Conservation (phyloP, 257 asterid species). For the Lycium ferocissimum region DNA sequence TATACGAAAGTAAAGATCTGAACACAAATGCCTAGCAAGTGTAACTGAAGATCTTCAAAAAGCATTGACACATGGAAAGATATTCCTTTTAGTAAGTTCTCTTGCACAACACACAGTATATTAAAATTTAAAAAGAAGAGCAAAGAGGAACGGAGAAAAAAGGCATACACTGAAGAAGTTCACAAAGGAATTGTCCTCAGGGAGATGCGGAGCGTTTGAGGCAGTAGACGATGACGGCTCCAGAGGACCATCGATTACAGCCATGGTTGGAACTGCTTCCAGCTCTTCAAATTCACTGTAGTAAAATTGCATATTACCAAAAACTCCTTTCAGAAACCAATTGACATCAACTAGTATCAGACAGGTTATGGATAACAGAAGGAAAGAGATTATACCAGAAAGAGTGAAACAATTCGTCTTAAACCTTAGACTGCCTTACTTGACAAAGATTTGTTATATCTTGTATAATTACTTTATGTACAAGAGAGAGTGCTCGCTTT, state of each 20-base stretch:
- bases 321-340: slow-evolving; percentile 25
- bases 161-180: slow-evolving; percentile 85
- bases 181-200: slow-evolving; percentile 82
- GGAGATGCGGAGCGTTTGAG: slow-evolving; percentile 56
- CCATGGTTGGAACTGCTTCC: slow-evolving; percentile 89
- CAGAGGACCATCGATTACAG: slow-evolving; percentile 86
- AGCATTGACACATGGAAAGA: not conserved
- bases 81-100: not conserved
- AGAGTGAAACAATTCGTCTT: not conserved
- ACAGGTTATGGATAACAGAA: not conserved
- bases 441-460: slow-evolving; percentile 11
- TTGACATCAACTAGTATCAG: slow-evolving; percentile 13
- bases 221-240: slow-evolving; percentile 71
- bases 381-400: not conserved
- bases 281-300: slow-evolving; percentile 90
- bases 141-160: slow-evolving; percentile 19
- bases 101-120: not conserved
- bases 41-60: not conserved
- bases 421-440: not conserved
- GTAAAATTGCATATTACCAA: slow-evolving; percentile 28
- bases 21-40: slow-evolving; percentile 7
- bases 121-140: slow-evolving; percentile 4
- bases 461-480: not conserved
- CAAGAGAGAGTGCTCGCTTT: not conserved
- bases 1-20: not conserved